These are phyloP conservation scores for Raphanus raphanistrum DNA, from an alignment of 345 rosid genomes.

Conservation along the genomic window DNA sequence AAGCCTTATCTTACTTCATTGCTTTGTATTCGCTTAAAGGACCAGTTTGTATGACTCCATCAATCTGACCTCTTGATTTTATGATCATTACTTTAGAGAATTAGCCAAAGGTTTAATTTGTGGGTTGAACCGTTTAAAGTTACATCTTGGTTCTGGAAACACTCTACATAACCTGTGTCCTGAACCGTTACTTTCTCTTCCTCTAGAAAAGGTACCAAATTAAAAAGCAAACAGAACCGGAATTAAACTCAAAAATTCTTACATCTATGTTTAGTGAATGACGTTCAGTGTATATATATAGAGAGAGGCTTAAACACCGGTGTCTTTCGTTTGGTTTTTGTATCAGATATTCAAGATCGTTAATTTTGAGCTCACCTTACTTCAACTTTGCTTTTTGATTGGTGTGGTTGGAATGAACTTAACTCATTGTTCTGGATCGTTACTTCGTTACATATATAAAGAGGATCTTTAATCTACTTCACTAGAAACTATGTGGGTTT, in stretches of 20 bases:
- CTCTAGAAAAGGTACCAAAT: too few species aligned
- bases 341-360: neutral
- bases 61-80: conserved; percentile 18
- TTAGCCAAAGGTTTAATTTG: neutral
- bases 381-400: neutral
- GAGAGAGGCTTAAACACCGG: conserved; percentile 62
- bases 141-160: conserved; percentile 1
- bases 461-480: neutral
- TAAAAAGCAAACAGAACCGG: too few species aligned
- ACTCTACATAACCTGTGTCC: neutral
- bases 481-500: conserved; percentile 1
- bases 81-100: conserved; percentile 3
- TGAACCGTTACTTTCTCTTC: neutral
- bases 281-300: too few species aligned
- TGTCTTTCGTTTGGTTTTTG: neutral
- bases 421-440: neutral
- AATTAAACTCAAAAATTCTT: too few species aligned
- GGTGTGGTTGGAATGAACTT: neutral
- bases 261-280: too few species aligned
- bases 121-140: neutral
- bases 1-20: conserved; percentile 6
- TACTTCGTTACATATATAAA: neutral
- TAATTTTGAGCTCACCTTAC: neutral
- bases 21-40: neutral
- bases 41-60: conserved; percentile 17